Percentiles rank a stretch among this genome's conserved stretches.
phyloP scores from a whole-genome alignment of 2,329 filamentous ascomycete genomes.

The Xylaria sp. region DNA sequence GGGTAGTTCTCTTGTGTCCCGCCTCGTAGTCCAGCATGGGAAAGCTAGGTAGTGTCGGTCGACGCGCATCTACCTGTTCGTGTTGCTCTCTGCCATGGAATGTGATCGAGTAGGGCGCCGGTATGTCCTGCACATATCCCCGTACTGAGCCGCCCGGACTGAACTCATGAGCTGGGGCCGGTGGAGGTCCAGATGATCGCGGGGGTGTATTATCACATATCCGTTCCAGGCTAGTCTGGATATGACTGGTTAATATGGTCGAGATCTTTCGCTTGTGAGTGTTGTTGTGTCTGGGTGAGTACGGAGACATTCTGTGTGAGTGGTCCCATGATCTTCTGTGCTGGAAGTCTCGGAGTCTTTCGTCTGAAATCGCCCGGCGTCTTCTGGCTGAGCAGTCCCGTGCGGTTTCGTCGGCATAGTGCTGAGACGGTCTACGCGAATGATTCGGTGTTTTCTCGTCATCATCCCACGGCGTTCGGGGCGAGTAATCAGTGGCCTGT shows the following conservation, averaged over 20 bases:
- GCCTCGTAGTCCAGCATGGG: constrained; percentile 38
- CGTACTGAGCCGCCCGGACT: constrained; percentile 34
- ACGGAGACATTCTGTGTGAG: not conserved
- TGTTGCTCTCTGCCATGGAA: constrained; percentile 31
- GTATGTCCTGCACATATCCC: constrained; percentile 25
- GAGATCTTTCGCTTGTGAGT: constrained; percentile 44
- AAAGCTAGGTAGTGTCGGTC: constrained; percentile 38
- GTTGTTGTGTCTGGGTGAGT: constrained; percentile 31
- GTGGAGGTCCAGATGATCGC: constrained; percentile 25
- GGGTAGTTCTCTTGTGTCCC: constrained; percentile 30
- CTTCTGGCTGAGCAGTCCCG: not conserved
- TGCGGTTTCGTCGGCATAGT: not conserved
- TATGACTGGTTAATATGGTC: constrained; percentile 40
- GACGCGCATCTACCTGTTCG: constrained; percentile 35
- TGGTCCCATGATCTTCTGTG: not conserved
- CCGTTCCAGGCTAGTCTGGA: constrained; percentile 41
- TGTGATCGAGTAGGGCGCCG: constrained; percentile 31
- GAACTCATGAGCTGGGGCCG: constrained; percentile 33
- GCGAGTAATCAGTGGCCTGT: not conserved
- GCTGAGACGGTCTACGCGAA: not conserved
- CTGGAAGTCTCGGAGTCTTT: not conserved
- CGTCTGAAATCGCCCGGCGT: not conserved
- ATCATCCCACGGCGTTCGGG: not conserved
- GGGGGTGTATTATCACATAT: constrained; percentile 36
- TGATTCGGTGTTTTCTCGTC: not conserved